Base-by-base conservation (phyloP, 805 yeast genomes). In the Scheffersomyces spartinae region DNA sequence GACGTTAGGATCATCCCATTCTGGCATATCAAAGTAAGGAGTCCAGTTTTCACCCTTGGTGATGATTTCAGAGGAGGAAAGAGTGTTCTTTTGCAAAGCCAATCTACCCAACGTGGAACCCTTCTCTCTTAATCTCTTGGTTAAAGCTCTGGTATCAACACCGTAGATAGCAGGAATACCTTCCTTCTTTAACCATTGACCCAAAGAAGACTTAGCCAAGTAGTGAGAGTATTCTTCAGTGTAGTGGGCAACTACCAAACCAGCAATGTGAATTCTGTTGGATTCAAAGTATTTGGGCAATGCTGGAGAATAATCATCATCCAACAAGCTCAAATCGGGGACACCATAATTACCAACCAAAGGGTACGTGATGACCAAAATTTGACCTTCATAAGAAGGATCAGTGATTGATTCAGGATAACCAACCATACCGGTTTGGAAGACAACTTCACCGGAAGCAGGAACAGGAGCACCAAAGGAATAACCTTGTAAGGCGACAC, bases 361-460 rank as follows among this genome's bases (percentile, higher is more conserved):
- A 15, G 98, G 98, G 55, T 76, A 91, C 28, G 98, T 91, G 56
- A 91, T 81, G 36, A 91, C 96, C 52, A 91, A 64, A 47, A 91
- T 88, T 61, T 91, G 98, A 36, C 98, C 98, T 49, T 82, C 86
- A 58, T 91, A 91, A 23, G 97, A 91, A 33, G 98, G 98, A 59
- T 91, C 98, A 20, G 98, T 85, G 55, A 91, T 73, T 27, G 96
- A 76, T 59, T 91, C 98, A 21, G 97, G 98, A 55, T 91, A 91
- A 35, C 98, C 98, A 42, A 91, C 97, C 95, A 91, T 86, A 65
- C 98, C 97, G 36, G 98, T 91, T 61, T 93, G 97, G 74, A 91
- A 91, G 33, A 91, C 98, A 44, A 93, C 73, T 63, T 91, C 98
- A 69, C 98, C 98, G 30, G 97, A 93, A 30, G 75, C 73, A 14